A percentile compares a stretch with the other conserved stretches of the same genome.
Evolutionary conservation across 2,329 filamentous ascomycete genomes (phyloP).

Genomic region (Apiospora arundinis): DNA sequence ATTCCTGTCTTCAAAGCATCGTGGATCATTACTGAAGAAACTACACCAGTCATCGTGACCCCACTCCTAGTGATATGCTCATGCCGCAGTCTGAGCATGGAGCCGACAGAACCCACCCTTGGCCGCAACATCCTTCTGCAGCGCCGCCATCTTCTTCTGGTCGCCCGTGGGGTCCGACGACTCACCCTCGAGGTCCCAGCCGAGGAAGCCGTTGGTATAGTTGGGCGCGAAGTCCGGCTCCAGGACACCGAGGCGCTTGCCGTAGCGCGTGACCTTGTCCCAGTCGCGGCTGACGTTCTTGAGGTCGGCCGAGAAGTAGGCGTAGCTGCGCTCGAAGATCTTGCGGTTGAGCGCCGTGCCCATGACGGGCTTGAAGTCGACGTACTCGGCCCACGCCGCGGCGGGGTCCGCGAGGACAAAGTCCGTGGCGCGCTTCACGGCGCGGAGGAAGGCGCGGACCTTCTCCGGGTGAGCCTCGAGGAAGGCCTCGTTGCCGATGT

Average conservation of each 20-base stretch:
- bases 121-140: constrained; percentile 71
- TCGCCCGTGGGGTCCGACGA: constrained; percentile 72
- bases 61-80: background rate
- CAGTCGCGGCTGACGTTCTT: constrained; percentile 79
- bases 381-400: constrained; percentile 70
- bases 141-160: constrained; percentile 74
- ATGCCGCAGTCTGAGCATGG: background rate
- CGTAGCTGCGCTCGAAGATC: constrained; percentile 80
- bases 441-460: constrained; percentile 71
- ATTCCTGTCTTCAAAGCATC: no score
- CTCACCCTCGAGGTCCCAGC: constrained; percentile 69
- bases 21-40: no score
- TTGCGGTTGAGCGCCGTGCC: constrained; percentile 72
- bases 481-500: constrained; percentile 79
- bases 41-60: no score
- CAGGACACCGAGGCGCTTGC: constrained; percentile 74
- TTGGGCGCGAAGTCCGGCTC: constrained; percentile 70
- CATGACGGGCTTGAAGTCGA: constrained; percentile 76
- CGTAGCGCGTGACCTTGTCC: constrained; percentile 79
- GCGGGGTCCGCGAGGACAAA: constrained; percentile 70
- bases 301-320: constrained; percentile 76
- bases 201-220: constrained; percentile 75
- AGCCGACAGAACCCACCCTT: constrained; percentile 69
- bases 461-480: constrained; percentile 69
- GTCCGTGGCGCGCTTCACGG: constrained; percentile 77